A percentile compares a stretch with the other conserved stretches of the same genome.
phyloP scores from a whole-genome alignment of 371 early-diverging fungal genomes.

The Mortierella sp. region DNA sequence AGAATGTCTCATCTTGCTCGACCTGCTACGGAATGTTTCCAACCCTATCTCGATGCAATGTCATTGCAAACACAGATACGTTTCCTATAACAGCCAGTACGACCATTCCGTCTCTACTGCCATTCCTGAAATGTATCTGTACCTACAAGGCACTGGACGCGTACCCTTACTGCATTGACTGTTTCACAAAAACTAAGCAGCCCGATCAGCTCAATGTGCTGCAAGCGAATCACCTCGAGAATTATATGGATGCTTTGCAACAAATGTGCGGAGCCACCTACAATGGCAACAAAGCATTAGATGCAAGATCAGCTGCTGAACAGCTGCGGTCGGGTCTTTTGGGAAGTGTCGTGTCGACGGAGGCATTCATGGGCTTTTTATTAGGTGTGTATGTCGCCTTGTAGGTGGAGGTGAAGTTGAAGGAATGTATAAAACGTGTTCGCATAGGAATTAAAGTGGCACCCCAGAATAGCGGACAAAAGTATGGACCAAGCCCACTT shows the following conservation, averaged over 20 bases:
- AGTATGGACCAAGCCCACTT: no score
- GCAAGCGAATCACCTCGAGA: conserved; percentile 36
- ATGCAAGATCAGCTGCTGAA: no score
- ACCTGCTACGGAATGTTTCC: conserved; percentile 42
- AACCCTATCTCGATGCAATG: conserved; percentile 44
- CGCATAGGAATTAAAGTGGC: no score
- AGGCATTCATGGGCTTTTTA: no score
- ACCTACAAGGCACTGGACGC: conserved; percentile 35
- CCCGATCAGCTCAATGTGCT: conserved; percentile 31
- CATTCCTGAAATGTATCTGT: conserved; percentile 46
- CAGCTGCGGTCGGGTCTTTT: no score
- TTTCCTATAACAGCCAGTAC: conserved; percentile 35
- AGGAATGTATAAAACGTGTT: no score
- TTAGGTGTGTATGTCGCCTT: no score
- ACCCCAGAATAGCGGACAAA: no score
- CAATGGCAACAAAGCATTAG: conserved; percentile 37
- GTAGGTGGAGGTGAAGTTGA: no score
- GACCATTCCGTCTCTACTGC: conserved; percentile 23
- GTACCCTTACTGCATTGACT: conserved; percentile 46
- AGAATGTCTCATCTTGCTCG: conserved; percentile 41
- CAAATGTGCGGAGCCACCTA: conserved; percentile 41
- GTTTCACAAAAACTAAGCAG: conserved; percentile 42
- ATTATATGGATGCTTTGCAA: conserved; percentile 37
- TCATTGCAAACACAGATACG: conserved; percentile 30
- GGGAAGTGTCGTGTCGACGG: no score